Percentiles rank a stretch among this genome's conserved stretches.
Evolutionary conservation across 2,329 filamentous ascomycete species (phyloP).

Genomic region (Neopestalotiopsis sp.): DNA sequence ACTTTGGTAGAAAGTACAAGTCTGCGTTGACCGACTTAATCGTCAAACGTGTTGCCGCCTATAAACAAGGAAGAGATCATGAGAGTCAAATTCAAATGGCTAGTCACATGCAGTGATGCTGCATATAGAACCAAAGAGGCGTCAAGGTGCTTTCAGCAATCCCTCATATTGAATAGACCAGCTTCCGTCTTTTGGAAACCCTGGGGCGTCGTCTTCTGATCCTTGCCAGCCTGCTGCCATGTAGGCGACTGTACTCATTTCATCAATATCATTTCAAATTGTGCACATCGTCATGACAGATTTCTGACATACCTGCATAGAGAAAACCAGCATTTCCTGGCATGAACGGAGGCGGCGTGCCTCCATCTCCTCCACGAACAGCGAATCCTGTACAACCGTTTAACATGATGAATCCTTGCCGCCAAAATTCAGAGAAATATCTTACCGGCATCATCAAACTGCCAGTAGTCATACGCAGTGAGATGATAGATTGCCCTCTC

Average conservation of each 20-base stretch:
- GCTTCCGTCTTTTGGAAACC: conserved; percentile 39
- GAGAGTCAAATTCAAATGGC: too few species aligned
- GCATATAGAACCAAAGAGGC: too few species aligned
- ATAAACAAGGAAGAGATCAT: too few species aligned
- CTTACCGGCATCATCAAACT: conserved; percentile 44
- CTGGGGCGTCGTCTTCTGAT: conserved; percentile 35
- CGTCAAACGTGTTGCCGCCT: too few species aligned
- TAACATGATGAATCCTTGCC: rapidly evolving
- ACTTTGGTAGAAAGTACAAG: too few species aligned
- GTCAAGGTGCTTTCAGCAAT: conserved; percentile 32
- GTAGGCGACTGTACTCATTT: conserved; percentile 36
- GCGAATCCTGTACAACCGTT: conserved; percentile 26
- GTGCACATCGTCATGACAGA: background rate
- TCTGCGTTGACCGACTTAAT: too few species aligned
- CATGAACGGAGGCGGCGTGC: conserved; percentile 40
- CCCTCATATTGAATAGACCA: conserved; percentile 42
- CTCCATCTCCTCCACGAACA: conserved; percentile 34
- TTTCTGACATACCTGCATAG: conserved; percentile 31
- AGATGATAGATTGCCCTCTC: conserved; percentile 46
- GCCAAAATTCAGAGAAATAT: background rate
- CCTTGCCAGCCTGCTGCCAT: conserved; percentile 39
- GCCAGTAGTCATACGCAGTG: conserved; percentile 47
- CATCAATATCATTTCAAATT: background rate
- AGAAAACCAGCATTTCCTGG: conserved; percentile 44
- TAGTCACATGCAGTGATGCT: too few species aligned